These are phyloP conservation scores for Kurtzmaniella fragi DNA, from an alignment of 805 yeast genomes.

Conservation along the genomic window DNA sequence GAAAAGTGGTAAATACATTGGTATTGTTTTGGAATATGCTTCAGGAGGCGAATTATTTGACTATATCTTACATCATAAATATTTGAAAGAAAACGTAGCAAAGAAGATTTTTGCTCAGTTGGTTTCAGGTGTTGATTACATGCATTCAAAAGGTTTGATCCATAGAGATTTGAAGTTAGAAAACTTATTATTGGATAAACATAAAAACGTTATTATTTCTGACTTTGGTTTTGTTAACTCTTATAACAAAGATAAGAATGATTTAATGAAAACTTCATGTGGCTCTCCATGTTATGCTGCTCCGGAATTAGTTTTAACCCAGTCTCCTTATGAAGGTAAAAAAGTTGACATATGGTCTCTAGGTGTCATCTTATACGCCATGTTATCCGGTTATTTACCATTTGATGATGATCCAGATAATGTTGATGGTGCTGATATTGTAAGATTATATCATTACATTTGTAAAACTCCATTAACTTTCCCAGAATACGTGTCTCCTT, in stretches of 20 bases:
- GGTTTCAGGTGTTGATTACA: constrained; percentile 87
- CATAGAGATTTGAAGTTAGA: constrained; percentile 77
- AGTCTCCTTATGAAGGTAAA: constrained; percentile 82
- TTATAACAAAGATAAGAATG: constrained; percentile 52
- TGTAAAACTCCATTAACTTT: constrained; percentile 88
- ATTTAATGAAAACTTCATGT: constrained; percentile 89
- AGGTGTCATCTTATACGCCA: constrained; percentile 92
- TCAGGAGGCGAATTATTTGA: constrained; percentile 97
- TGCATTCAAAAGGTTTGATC: constrained; percentile 75
- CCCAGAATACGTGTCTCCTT: constrained; percentile 87
- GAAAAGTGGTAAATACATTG: constrained; percentile 91
- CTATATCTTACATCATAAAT: constrained; percentile 80
- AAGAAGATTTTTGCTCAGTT: constrained; percentile 88
- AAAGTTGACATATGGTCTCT: constrained; percentile 97
- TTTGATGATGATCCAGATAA: constrained; percentile 96
- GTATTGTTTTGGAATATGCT: constrained; percentile 94
- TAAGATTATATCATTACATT: constrained; percentile 84
- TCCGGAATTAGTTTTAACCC: constrained; percentile 89
- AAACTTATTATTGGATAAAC: constrained; percentile 73
- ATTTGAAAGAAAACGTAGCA: constrained; percentile 82
- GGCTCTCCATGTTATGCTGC: constrained; percentile 99
- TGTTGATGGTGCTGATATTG: constrained; percentile 94
- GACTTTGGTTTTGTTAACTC: constrained; percentile 96
- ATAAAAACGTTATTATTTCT: constrained; percentile 78
- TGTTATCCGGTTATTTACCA: constrained; percentile 95